A percentile compares a stretch with the other conserved stretches of the same genome.
Conservation (phyloP, 2,329 filamentous ascomycete species). For the Colletotrichum sp. region DNA sequence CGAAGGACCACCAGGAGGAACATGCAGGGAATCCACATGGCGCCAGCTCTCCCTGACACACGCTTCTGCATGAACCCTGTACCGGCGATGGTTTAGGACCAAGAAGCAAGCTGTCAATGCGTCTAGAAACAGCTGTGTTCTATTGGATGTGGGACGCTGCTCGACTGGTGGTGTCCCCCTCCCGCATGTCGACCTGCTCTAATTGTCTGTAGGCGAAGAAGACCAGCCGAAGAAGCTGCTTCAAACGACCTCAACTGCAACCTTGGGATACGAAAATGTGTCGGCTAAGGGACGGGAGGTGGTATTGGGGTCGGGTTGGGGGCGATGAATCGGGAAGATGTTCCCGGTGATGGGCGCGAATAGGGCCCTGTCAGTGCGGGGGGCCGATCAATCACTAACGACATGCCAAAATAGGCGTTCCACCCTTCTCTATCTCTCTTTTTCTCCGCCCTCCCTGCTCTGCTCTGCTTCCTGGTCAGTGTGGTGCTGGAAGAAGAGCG, state of each 20-base stretch:
- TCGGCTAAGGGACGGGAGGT: neutral
- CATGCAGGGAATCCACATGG: neutral
- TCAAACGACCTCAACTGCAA: neutral
- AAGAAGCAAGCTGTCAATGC: slow-evolving; percentile 2
- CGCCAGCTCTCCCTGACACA: slow-evolving; percentile 2
- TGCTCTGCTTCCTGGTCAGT: neutral
- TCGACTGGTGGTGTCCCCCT: neutral
- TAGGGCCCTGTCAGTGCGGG: slow-evolving; percentile 10
- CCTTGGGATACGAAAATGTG: neutral
- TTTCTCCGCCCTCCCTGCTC: neutral
- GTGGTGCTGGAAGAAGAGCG: neutral
- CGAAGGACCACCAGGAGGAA: neutral
- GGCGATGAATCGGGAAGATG: neutral
- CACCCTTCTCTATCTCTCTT: neutral
- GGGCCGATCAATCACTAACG: neutral
- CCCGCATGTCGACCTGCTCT: neutral
- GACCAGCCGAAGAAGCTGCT: neutral
- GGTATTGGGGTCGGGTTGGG: neutral
- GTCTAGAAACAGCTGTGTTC: neutral
- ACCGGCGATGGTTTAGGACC: neutral
- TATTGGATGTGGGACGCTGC: neutral
- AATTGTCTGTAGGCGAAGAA: neutral
- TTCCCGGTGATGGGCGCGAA: neutral
- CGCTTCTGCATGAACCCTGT: slow-evolving; percentile 16
- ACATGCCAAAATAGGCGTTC: neutral